These are phyloP conservation scores for Ophiocordyceps camponoti-saundersi DNA, from an alignment of 2,329 filamentous ascomycete genomes.

Conservation along the genomic window DNA sequence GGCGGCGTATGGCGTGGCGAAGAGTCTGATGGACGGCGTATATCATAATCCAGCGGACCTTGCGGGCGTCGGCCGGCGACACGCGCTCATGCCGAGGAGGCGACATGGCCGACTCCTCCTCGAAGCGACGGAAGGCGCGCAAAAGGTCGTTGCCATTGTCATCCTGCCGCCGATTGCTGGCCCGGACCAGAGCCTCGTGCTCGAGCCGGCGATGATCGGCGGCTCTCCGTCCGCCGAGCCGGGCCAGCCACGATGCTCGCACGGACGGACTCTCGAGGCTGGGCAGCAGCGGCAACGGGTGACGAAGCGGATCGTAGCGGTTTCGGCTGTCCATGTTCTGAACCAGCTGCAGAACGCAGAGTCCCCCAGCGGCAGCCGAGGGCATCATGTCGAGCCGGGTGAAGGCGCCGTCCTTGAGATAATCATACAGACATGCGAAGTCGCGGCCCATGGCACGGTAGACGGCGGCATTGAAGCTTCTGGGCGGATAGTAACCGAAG, in stretches of 20 bases:
- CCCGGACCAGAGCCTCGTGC: constrained; percentile 33
- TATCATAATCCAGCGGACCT: constrained; percentile 62
- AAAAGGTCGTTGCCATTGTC: constrained; percentile 40
- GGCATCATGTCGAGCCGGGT: constrained; percentile 31
- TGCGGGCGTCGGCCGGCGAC: constrained; percentile 47
- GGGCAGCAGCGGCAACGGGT: constrained; percentile 46
- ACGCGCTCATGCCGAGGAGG: constrained; percentile 34
- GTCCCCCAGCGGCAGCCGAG: constrained; percentile 42
- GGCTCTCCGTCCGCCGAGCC: constrained; percentile 20
- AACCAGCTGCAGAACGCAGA: constrained; percentile 54
- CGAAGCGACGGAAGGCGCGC: constrained; percentile 51
- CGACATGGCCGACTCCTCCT: constrained; percentile 36
- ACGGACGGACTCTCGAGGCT: constrained; percentile 11
- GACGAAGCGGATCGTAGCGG: constrained; percentile 38
- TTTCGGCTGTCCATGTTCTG: constrained; percentile 47
- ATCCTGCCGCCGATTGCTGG: constrained; percentile 27
- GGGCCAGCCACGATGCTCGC: constrained; percentile 23
- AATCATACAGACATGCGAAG: constrained; percentile 54
- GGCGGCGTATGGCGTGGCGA: constrained; percentile 41
- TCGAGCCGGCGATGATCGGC: constrained; percentile 30
- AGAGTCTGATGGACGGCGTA: constrained; percentile 62
- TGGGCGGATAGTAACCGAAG: constrained; percentile 57
- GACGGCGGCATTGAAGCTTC: constrained; percentile 23
- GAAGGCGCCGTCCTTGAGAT: constrained; percentile 47
- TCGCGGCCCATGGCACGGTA: constrained; percentile 48